phyloP scores from a whole-genome alignment of 768 basidiomycete genomes.

The Imleria badia region DNA sequence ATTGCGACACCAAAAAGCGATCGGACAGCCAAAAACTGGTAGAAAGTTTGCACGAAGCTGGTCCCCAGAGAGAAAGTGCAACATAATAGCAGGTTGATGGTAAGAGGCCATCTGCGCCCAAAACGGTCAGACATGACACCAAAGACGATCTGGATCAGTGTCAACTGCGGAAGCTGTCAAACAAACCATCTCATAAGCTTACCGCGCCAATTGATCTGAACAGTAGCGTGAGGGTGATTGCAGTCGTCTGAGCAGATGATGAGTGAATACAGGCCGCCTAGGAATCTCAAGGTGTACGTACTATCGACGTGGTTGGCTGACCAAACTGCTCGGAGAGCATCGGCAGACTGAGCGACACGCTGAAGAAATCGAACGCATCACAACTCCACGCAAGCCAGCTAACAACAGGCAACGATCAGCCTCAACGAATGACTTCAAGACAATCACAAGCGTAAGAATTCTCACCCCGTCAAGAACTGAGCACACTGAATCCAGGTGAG shows the following conservation, averaged over 20 bases:
- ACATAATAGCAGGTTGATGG: slow-evolving; percentile 71
- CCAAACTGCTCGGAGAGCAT: slow-evolving; percentile 50
- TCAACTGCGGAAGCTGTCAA: neutral
- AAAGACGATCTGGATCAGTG: slow-evolving; percentile 53
- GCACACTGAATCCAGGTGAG: slow-evolving; percentile 58
- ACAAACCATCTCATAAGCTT: slow-evolving; percentile 14
- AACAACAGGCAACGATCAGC: neutral
- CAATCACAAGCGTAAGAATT: neutral
- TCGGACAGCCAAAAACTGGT: slow-evolving; percentile 76
- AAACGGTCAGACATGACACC: slow-evolving; percentile 83
- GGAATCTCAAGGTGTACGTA: slow-evolving; percentile 23
- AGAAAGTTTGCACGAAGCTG: slow-evolving; percentile 76
- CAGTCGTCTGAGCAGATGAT: slow-evolving; percentile 50
- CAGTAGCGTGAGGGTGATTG: slow-evolving; percentile 89
- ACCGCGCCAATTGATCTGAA: slow-evolving; percentile 81
- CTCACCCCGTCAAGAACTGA: slow-evolving; percentile 56
- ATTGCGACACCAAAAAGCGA: slow-evolving; percentile 84
- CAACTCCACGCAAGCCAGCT: slow-evolving; percentile 89
- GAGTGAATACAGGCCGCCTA: neutral
- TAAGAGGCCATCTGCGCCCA: slow-evolving; percentile 92
- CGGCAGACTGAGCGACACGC: slow-evolving; percentile 60
- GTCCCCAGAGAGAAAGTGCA: slow-evolving; percentile 73
- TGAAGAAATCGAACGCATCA: slow-evolving; percentile 88
- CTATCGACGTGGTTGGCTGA: slow-evolving; percentile 42
- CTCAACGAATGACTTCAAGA: neutral